Conservation (phyloP, 192 early-diverging fungal genomes). For the Backusella macrospora region DNA sequence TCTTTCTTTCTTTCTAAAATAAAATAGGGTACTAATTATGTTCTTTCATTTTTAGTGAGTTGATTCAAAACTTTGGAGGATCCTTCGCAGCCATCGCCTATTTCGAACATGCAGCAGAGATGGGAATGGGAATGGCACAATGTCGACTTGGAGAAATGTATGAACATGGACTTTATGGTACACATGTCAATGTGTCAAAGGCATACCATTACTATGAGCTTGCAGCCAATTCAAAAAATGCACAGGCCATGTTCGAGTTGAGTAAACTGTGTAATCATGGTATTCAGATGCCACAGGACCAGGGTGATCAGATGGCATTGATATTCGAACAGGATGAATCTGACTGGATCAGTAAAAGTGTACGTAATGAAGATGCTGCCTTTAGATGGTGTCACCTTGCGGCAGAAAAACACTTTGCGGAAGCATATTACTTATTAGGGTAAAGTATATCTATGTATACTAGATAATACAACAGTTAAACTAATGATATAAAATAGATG, state of each 20-base stretch:
- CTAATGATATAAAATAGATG: constrained; percentile 12
- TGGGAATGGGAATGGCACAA: constrained; percentile 76
- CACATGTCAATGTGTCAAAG: constrained; percentile 12
- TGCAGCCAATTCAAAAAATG: constrained; percentile 9
- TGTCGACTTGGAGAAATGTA: constrained; percentile 18
- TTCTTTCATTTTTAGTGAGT: constrained; percentile 33
- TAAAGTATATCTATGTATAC: constrained; percentile 43
- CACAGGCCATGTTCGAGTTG: constrained; percentile 24
- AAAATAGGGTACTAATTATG: constrained; percentile 46
- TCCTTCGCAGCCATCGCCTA: constrained; percentile 75
- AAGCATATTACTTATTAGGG: constrained; percentile 88
- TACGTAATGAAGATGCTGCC: constrained; percentile 46
- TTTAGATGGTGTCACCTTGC: constrained; percentile 81
- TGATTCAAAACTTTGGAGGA: constrained; percentile 51
- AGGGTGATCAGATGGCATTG: not conserved
- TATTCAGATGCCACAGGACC: constrained; percentile 23
- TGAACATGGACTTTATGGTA: constrained; percentile 37
- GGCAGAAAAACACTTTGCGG: constrained; percentile 73
- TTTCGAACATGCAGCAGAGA: constrained; percentile 71
- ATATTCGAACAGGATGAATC: constrained; percentile 22
- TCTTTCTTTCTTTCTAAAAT: not conserved
- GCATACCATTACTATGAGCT: constrained; percentile 12
- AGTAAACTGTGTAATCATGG: constrained; percentile 26
- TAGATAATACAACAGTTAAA: not conserved
- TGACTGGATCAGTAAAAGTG: constrained; percentile 7